These are phyloP conservation scores for Mortierella antarctica DNA, from an alignment of 192 early-diverging fungal species.

Conservation along the genomic window DNA sequence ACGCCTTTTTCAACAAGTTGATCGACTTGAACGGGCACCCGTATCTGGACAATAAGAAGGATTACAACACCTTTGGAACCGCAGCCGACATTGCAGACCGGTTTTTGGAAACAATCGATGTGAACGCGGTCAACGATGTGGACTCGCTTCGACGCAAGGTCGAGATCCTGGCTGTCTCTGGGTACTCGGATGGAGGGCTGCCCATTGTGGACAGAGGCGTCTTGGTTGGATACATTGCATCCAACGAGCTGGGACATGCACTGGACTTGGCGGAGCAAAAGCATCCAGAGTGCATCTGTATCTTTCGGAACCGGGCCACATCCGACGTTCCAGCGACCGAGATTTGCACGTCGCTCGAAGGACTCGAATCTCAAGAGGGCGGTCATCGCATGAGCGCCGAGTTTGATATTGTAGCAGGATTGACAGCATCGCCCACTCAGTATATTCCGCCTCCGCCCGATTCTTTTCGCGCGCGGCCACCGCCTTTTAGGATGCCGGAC, in stretches of 20 bases:
- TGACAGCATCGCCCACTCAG: neutral
- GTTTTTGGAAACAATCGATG: slow-evolving; percentile 73
- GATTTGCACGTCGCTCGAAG: slow-evolving; percentile 50
- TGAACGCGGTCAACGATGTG: slow-evolving; percentile 70
- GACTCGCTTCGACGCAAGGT: slow-evolving; percentile 66
- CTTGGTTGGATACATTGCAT: slow-evolving; percentile 85
- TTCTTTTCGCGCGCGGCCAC: neutral
- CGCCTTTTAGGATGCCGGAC: neutral
- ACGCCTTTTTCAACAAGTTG: slow-evolving; percentile 57
- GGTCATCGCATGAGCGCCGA: neutral
- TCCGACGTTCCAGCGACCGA: slow-evolving; percentile 54
- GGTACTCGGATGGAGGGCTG: slow-evolving; percentile 81
- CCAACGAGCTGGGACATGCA: slow-evolving; percentile 82
- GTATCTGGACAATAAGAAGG: slow-evolving; percentile 80
- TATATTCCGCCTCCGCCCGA: neutral
- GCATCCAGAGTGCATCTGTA: slow-evolving; percentile 57
- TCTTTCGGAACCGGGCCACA: slow-evolving; percentile 62
- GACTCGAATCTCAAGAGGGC: neutral
- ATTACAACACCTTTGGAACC: slow-evolving; percentile 72
- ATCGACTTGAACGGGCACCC: slow-evolving; percentile 79
- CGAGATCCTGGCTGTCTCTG: slow-evolving; percentile 61
- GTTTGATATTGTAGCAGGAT: neutral
- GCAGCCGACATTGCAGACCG: slow-evolving; percentile 72
- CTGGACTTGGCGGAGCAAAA: slow-evolving; percentile 58
- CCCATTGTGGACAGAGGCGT: slow-evolving; percentile 69